Evolutionary conservation across 306 rosid genomes (phyloP).

Genomic region (Elaeagnus macrophylla): DNA sequence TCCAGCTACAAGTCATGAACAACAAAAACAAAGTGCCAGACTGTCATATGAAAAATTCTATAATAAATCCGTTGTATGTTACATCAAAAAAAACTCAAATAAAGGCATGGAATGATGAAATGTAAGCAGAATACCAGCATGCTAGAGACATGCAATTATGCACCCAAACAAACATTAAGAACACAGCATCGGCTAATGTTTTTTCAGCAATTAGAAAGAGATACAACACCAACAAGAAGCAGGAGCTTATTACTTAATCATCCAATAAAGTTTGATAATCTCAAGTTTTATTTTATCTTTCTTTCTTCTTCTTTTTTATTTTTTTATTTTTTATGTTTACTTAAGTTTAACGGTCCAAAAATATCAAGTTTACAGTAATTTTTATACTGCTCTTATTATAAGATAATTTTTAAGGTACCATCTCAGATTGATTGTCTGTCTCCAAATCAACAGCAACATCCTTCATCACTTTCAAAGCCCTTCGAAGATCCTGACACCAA

Average conservation of each 20-base stretch:
- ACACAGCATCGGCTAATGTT: neutral
- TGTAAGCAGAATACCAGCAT: neutral
- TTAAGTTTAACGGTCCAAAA: neutral
- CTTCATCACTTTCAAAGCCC: constrained; percentile 44
- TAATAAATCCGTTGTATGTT: no score
- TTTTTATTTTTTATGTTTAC: neutral
- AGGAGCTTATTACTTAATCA: neutral
- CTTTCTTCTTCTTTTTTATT: no score
- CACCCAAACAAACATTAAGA: neutral
- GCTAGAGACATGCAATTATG: neutral
- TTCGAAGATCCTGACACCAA: constrained; percentile 54
- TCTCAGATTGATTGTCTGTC: constrained; percentile 40
- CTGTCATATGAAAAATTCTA: no score
- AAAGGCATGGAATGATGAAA: neutral
- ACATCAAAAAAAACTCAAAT: neutral
- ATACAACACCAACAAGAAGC: neutral
- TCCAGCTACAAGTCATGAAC: neutral
- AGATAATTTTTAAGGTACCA: constrained; percentile 29
- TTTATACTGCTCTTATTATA: neutral
- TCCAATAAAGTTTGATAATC: neutral
- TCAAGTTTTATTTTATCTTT: neutral
- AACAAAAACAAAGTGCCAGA: no score
- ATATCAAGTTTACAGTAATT: neutral
- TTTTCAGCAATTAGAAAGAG: neutral
- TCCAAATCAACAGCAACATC: constrained; percentile 75